These are phyloP conservation scores for Penicillium canescens DNA, from an alignment of 495 filamentous ascomycete species.

Conservation along the genomic window DNA sequence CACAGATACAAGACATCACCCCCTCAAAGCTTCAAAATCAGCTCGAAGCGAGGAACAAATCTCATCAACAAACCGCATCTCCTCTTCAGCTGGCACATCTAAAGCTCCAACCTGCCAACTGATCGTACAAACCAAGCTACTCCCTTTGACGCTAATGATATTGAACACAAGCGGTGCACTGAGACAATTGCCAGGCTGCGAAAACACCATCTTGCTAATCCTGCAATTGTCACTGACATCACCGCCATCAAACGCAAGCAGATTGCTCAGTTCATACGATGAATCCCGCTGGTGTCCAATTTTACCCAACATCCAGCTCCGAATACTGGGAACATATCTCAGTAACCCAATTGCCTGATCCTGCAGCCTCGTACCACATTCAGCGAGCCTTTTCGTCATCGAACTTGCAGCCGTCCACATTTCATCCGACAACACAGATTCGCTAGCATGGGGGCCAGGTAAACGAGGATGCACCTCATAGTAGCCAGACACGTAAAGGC, in stretches of 20 bases:
- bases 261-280: conserved; percentile 30
- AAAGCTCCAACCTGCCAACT: conserved; percentile 28
- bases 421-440: conserved; percentile 12
- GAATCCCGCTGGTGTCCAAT: conserved; percentile 21
- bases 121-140: conserved; percentile 18
- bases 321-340: conserved; percentile 22
- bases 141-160: conserved; percentile 25
- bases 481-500: conserved; percentile 17
- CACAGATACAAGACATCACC: background rate
- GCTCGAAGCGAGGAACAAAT: conserved; percentile 19
- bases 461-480: conserved; percentile 14
- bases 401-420: conserved; percentile 19
- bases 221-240: conserved; percentile 8
- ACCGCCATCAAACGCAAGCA: conserved; percentile 22
- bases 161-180: conserved; percentile 27
- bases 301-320: conserved; percentile 21
- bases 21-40: conserved; percentile 11
- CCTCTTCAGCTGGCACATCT: conserved; percentile 13
- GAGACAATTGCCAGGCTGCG: conserved; percentile 24
- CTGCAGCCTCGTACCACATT: conserved; percentile 14
- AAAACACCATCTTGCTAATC: conserved; percentile 29
- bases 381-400: conserved; percentile 21
- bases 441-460: background rate
- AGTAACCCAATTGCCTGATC: conserved; percentile 28
- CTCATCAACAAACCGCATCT: conserved; percentile 14